Evolutionary conservation across 2,329 filamentous ascomycete species (phyloP), one percentile per base, ranked within the genome.

Genomic region (Ceratocystis albifundus): DNA sequence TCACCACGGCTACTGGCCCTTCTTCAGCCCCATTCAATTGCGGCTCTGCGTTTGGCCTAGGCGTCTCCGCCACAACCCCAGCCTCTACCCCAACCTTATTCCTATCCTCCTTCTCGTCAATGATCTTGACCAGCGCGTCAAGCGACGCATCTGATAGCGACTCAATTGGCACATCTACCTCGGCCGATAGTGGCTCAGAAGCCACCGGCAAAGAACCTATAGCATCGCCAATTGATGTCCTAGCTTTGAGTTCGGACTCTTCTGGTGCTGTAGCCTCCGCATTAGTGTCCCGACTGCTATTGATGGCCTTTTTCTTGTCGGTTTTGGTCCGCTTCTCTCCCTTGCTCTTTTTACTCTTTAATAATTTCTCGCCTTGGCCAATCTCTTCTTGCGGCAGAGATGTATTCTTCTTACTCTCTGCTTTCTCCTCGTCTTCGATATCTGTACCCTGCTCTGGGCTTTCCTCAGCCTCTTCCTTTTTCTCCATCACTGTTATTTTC

Each of bases 401-500:
- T n/a, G 36, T 6, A 36, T 30, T 30, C 30, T 36, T 8, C 22
- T 10, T 3, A 25, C 15, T 62, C 44, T 62, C 22, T 3, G 4
- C 25, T 30, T 64, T n/a, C 45, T 50, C 4, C 45, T 50, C 4
- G 4, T 22, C 15, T 41, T 63, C 22, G 5, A 20, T n/a, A n/a
- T 17, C 12, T 7, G 7, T 25, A 46, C 28, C 30, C n/a, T 20
- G 25, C 10, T 10, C 22, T 15, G 41, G 46, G 36, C 12, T 44
- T 61, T 53, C 65, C 7, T 15, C 65, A 25, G 57, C 28, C 46
- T 46, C 57, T 10, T 15, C 10, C 25, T 6, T 28, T 12, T 36
- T 20, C 25, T 46, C 46, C 25, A 6, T 67, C 65, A 53, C 84
- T 48, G 36, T 22, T 65, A 57, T 57, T 64, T 20, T 44, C 6